Evolutionary conservation across 768 basidiomycete genomes (phyloP), one percentile per base, ranked within the genome.

Genomic region (Podaxis sp.): DNA sequence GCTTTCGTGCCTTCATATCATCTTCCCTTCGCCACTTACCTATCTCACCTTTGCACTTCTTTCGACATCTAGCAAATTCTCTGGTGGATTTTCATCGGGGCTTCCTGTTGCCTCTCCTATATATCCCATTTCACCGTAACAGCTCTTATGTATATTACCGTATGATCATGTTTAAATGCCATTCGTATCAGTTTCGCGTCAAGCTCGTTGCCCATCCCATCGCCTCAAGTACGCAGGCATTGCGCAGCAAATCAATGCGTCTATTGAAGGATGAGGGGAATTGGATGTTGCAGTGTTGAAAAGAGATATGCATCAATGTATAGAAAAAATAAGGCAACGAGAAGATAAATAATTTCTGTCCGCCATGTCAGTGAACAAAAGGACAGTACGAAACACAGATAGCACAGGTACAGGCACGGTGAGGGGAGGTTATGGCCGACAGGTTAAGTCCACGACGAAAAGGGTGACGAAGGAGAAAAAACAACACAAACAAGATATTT

Each of bases 131-230:
- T 51, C 49, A 52, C 22, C 44, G 6, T 19, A 30, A 52, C 57
- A 36, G 46, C 52, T 40, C 52, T 53, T 49, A 61, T 56, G 57
- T 64, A 67, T 64, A 64, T 22, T 62, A 61, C 33, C 13, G 19
- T 61, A 46, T 38, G 55, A 66, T 67, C 58, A 68, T 61, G 49
- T 63, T 67, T 67, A 69, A 68, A 54, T 55, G 44, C 53, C 46
- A 62, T 62, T 55, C 30, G 44, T 62, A 36, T 33, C 24, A 12
- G 15, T 38, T 38, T 33, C 48, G 40, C 9, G 7, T 9, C 30
- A 33, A 33, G 8, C 30, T 38, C 33, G 33, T 30, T 24, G 26
- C 12, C 11, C 33, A 19, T 24, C 44, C 24, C 17, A 15, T 40
- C 42, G 59, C 48, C n/a, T 53, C 40, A 28, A 58, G 44, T 52